phyloP scores from a whole-genome alignment of 768 basidiomycete genomes.

The Hericium rajendrae region DNA sequence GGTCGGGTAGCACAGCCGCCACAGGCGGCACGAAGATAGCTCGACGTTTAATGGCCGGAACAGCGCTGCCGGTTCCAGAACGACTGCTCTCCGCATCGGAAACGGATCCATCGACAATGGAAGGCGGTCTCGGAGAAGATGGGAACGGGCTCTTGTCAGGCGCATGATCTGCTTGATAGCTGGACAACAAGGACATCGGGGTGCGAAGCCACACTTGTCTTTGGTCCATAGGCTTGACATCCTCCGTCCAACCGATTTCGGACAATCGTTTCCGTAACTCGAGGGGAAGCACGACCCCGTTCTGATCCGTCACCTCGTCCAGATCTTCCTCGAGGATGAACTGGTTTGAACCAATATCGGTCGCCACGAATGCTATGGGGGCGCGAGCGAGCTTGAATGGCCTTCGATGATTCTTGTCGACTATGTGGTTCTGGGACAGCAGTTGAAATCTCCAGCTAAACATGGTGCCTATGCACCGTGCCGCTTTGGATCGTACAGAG shows the following conservation, averaged over 20 bases:
- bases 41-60: slow-evolving; percentile 40
- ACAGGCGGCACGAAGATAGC: slow-evolving; percentile 60
- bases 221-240: slow-evolving; percentile 38
- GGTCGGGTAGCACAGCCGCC: slow-evolving; percentile 40
- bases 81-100: slow-evolving; percentile 20
- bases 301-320: slow-evolving; percentile 37
- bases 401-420: slow-evolving; percentile 48
- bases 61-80: slow-evolving; percentile 13
- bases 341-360: slow-evolving; percentile 58
- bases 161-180: slow-evolving; percentile 43
- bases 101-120: background rate
- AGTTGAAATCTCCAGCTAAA: slow-evolving; percentile 66
- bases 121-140: slow-evolving; percentile 9
- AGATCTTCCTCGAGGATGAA: slow-evolving; percentile 47
- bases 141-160: slow-evolving; percentile 17
- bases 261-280: slow-evolving; percentile 58
- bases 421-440: slow-evolving; percentile 47
- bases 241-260: slow-evolving; percentile 70
- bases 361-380: slow-evolving; percentile 64
- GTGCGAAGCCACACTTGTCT: slow-evolving; percentile 49
- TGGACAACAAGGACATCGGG: slow-evolving; percentile 58
- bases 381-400: slow-evolving; percentile 66
- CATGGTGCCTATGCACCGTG: slow-evolving; percentile 46
- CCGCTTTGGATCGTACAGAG: slow-evolving; percentile 38
- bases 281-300: slow-evolving; percentile 39